phyloP scores from a whole-genome alignment of 805 yeast genomes.

The Wickerhamomyces subpelliculosus region DNA sequence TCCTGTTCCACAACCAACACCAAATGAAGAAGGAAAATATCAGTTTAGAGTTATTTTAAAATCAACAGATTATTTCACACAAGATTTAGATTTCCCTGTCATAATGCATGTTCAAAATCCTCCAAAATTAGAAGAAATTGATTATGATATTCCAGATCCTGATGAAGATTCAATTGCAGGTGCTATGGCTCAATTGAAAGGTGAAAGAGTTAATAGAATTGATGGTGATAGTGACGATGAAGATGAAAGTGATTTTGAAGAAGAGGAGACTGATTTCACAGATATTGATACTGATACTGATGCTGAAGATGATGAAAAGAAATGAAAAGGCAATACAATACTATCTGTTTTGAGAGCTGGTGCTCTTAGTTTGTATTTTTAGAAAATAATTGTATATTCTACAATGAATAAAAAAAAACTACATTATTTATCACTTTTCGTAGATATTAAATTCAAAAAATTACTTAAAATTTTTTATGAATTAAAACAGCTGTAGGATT shows the following conservation, averaged over 20 bases:
- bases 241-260: conserved; percentile 36
- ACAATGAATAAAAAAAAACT: too few species aligned
- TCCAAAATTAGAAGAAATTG: conserved; percentile 39
- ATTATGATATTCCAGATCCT: conserved; percentile 59
- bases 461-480: conserved; percentile 22
- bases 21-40: conserved; percentile 57
- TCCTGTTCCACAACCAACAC: conserved; percentile 69
- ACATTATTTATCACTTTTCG: too few species aligned
- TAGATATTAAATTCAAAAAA: not conserved
- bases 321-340: not conserved
- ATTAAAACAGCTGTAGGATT: conserved; percentile 43
- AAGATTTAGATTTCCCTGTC: conserved; percentile 68
- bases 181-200: conserved; percentile 63
- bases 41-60: conserved; percentile 66
- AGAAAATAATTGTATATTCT: not conserved
- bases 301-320: conserved; percentile 37
- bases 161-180: conserved; percentile 74
- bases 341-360: too few species aligned
- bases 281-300: conserved; percentile 63
- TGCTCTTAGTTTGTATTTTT: too few species aligned
- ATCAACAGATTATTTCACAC: conserved; percentile 74
- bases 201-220: conserved; percentile 43
- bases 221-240: conserved; percentile 36
- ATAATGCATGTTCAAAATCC: conserved; percentile 62
- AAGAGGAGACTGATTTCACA: conserved; percentile 33